phyloP scores from a whole-genome alignment of 352 stramenopile genomes.

The Elongisporangium undulatum region DNA sequence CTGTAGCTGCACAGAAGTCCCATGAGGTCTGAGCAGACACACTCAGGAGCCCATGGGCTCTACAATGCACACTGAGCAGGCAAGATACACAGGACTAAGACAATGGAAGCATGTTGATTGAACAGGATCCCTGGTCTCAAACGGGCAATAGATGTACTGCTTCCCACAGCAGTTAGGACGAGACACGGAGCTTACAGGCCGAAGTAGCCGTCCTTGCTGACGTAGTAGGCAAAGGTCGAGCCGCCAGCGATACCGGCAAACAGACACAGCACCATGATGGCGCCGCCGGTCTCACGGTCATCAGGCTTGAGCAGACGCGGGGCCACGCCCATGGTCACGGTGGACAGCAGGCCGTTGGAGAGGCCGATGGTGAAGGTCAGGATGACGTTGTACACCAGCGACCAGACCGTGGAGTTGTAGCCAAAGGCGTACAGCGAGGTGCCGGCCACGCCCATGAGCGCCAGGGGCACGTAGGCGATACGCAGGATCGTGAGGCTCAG shows the following conservation, averaged over 20 bases:
- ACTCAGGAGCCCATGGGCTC: too few species aligned
- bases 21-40: too few species aligned
- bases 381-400: conserved; percentile 34
- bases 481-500: conserved; percentile 35
- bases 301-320: conserved; percentile 40
- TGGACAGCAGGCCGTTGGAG: conserved; percentile 49
- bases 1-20: too few species aligned
- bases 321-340: conserved; percentile 54
- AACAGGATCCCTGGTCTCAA: neutral
- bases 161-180: neutral
- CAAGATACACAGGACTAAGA: neutral
- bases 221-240: conserved; percentile 27
- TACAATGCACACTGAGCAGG: too few species aligned
- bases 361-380: conserved; percentile 52
- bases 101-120: neutral
- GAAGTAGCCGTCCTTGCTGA: conserved; percentile 25
- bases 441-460: conserved; percentile 45
- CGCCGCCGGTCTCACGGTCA: conserved; percentile 32
- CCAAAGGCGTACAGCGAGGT: conserved; percentile 55
- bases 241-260: conserved; percentile 31
- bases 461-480: conserved; percentile 48
- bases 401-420: conserved; percentile 11
- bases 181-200: conserved; percentile 12
- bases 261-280: conserved; percentile 33
- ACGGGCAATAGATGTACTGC: neutral